Conservation (phyloP, 257 asterid genomes). For the Prunella vulgaris region DNA sequence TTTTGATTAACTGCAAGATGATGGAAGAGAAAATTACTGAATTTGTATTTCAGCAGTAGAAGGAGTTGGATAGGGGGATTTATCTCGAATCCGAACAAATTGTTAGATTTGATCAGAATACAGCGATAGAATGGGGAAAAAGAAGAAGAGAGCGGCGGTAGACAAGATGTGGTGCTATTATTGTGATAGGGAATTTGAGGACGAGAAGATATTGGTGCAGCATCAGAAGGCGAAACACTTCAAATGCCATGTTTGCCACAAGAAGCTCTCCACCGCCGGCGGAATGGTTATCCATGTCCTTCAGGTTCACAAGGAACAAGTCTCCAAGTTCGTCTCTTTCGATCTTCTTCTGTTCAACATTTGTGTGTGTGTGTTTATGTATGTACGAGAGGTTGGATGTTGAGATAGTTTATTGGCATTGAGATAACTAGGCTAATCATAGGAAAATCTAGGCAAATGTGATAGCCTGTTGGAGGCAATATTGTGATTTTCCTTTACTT, state of each 20-base stretch:
- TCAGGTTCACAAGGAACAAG: constrained; percentile 95
- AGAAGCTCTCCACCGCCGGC: constrained; percentile 94
- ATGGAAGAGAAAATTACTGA: background rate
- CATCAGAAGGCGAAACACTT: constrained; percentile 99
- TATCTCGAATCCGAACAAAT: background rate
- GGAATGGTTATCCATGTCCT: constrained; percentile 97
- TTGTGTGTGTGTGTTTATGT: background rate
- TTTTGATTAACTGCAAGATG: background rate
- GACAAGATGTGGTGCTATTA: constrained; percentile 90
- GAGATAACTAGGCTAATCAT: background rate
- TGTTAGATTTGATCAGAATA: background rate
- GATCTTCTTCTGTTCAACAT: constrained; percentile 14
- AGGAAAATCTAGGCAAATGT: background rate
- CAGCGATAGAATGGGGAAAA: constrained; percentile 64
- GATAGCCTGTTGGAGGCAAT: background rate
- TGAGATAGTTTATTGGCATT: background rate
- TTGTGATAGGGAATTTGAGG: constrained; percentile 95
- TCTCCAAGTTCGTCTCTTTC: constrained; percentile 37
- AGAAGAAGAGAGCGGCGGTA: constrained; percentile 81
- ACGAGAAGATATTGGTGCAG: constrained; percentile 95
- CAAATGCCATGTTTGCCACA: constrained; percentile 94
- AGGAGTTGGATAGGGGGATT: constrained; percentile 1
- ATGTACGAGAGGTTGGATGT: constrained; percentile 6
- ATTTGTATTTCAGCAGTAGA: background rate
- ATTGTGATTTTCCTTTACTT: background rate